Conservation (phyloP, 2,329 filamentous ascomycete genomes). For the Colletotrichum truncatum region DNA sequence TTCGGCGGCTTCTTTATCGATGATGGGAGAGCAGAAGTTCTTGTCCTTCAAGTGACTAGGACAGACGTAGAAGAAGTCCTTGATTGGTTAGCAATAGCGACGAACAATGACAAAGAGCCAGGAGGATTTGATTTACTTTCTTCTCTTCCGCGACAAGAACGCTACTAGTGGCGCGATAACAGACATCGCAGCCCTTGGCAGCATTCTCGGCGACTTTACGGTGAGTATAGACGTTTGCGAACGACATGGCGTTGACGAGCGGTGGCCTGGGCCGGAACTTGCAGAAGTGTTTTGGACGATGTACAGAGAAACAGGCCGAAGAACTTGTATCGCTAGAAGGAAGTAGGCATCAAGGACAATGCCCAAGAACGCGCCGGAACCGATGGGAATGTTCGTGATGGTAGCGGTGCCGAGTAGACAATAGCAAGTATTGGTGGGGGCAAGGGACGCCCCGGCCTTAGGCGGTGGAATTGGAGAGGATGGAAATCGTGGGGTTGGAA, state of each 20-base stretch:
- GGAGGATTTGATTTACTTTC: conserved; percentile 66
- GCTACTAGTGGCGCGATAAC: conserved; percentile 87
- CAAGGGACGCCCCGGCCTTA: not conserved
- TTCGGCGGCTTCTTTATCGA: conserved; percentile 73
- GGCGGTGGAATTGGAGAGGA: not conserved
- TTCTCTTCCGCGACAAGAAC: conserved; percentile 91
- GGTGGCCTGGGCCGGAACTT: too few species aligned
- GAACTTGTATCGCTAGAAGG: too few species aligned
- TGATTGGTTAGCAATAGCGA: not conserved
- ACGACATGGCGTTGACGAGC: conserved; percentile 52
- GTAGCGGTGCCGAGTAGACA: not conserved
- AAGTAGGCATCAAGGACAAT: too few species aligned
- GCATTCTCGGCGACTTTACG: conserved; percentile 87
- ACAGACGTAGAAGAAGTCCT: conserved; percentile 94
- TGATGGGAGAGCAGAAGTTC: conserved; percentile 80
- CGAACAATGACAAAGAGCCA: not conserved
- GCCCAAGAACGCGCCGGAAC: too few species aligned
- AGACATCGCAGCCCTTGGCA: conserved; percentile 87
- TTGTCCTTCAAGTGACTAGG: conserved; percentile 82
- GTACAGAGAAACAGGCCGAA: too few species aligned
- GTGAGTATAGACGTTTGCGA: conserved; percentile 85
- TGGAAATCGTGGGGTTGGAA: conserved; percentile 15
- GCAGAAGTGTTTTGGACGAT: too few species aligned
- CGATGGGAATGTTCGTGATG: not conserved
- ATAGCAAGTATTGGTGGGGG: not conserved